Base-by-base conservation (phyloP, 306 rosid species). In the Lagenaria siceraria region DNA sequence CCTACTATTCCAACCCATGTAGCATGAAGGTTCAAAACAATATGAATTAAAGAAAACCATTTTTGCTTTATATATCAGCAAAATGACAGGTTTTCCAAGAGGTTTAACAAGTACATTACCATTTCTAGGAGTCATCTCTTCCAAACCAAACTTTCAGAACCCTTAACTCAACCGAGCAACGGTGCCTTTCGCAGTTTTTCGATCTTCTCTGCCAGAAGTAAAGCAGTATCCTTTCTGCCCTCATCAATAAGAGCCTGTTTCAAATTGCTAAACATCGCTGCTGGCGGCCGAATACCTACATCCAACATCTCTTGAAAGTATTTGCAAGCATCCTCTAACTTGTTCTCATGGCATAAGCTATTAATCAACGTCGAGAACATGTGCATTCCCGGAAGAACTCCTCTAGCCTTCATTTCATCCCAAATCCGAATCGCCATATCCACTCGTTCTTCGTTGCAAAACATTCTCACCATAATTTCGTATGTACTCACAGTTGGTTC, bases 241-340 rank as follows among this genome's bases (percentile, higher is more conserved):
- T 66, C 88, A 62, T 82, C 85, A 58, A 86, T 80, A 52, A 88
- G 92, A 73, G 89, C 83, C 66, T 83, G 86, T 69, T 88, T 91
- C 62, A 89, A 80, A 78, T 85, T 86, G 52, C 91, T 78, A 81
- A 87, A 91, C 93, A 91, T 58, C 15, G 81, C 81, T 0, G 89
- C 85, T 12, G 93, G 89, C 35, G 98, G 98, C 62, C 96, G 81
- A 85, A 91, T 88, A 5, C 98, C 98, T 54, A 84, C 65, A 42
- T 90, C 92, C 68, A 91, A 49, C 98, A 90, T 93, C 81, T 91
- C 88, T 55, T 88, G 84, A 79, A 93, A 93, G 91, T 86, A 86
- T 52, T 72, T 87, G 83, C 93, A 86, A n/a, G 96, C 96, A 27
- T 84, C 92, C 75, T 88, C 93, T 31, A 93, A 81, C 88, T 84